Evolutionary conservation across 306 rosid genomes (phyloP).

Genomic region (Vicia faba): DNA sequence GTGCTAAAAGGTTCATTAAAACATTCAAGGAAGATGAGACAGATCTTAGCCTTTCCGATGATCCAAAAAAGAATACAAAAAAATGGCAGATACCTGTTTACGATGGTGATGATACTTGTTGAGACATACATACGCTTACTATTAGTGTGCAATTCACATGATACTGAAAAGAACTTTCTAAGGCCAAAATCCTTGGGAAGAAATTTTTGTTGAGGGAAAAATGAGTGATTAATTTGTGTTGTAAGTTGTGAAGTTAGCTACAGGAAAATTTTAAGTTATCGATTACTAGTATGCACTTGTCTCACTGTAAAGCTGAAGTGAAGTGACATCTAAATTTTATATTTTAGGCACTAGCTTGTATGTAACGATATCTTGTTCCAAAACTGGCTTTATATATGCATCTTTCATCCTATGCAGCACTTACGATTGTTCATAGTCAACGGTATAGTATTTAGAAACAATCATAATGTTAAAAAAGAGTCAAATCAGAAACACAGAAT

Average conservation of each 20-base stretch:
- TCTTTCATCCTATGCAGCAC: background rate
- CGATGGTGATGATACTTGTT: constrained; percentile 61
- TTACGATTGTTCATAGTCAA: background rate
- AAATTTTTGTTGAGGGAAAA: constrained; percentile 15
- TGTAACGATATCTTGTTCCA: constrained; percentile 24
- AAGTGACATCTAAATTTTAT: constrained; percentile 14
- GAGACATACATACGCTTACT: constrained; percentile 19
- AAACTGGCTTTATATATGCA: background rate
- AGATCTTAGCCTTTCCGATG: constrained; percentile 82
- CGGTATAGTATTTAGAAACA: background rate
- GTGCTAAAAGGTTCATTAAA: constrained; percentile 77
- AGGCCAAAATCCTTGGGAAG: constrained; percentile 15
- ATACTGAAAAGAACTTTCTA: constrained; percentile 5
- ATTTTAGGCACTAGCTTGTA: constrained; percentile 19
- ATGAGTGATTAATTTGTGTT: constrained; percentile 32
- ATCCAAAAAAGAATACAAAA: constrained; percentile 91
- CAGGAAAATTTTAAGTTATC: constrained; percentile 41
- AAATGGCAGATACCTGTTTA: constrained; percentile 84
- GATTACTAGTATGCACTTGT: constrained; percentile 31
- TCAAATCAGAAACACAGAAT: no score
- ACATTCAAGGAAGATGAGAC: constrained; percentile 81
- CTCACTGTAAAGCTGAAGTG: constrained; percentile 20
- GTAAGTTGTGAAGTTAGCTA: constrained; percentile 51
- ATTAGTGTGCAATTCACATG: background rate
- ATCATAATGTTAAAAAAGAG: background rate